Conservation (phyloP, 202 grass and related monocot species). For the Dendrocalamus latiflorus region DNA sequence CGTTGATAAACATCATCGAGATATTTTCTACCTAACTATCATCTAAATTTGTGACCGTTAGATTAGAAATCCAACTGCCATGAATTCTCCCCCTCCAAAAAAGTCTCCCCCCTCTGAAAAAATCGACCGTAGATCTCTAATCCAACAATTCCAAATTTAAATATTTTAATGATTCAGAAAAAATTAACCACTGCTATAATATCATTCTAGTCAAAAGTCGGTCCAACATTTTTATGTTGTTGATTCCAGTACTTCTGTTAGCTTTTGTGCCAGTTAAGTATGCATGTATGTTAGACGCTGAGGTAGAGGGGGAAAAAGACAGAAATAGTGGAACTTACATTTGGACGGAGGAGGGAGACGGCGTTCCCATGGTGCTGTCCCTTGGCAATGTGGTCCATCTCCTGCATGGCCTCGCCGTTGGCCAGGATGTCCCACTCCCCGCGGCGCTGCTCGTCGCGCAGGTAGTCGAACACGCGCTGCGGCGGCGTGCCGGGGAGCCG, state of each 20-base stretch:
- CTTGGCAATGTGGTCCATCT: constrained; percentile 89
- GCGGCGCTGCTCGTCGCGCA: constrained; percentile 67
- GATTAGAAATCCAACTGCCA: too few species aligned
- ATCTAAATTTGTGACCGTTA: too few species aligned
- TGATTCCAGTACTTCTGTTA: not conserved
- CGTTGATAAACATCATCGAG: too few species aligned
- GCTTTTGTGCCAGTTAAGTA: not conserved
- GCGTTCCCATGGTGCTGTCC: constrained; percentile 79
- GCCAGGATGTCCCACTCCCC: constrained; percentile 88
- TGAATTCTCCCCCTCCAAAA: too few species aligned
- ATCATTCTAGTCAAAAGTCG: too few species aligned
- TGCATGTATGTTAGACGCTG: not conserved
- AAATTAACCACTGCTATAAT: too few species aligned
- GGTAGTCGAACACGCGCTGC: constrained; percentile 66
- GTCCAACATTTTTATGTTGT: not conserved
- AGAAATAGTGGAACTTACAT: constrained; percentile 42
- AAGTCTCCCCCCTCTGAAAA: too few species aligned
- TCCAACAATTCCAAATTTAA: too few species aligned
- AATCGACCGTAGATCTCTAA: too few species aligned
- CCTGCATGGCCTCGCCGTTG: constrained; percentile 79
- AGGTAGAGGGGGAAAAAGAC: not conserved
- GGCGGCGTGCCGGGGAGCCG: constrained; percentile 43
- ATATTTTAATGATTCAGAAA: too few species aligned
- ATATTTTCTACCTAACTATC: too few species aligned
- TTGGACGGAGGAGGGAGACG: constrained; percentile 80